Base-by-base conservation (phyloP, 1,284 basidiomycete genomes). In the Melampsora larici-populina region DNA sequence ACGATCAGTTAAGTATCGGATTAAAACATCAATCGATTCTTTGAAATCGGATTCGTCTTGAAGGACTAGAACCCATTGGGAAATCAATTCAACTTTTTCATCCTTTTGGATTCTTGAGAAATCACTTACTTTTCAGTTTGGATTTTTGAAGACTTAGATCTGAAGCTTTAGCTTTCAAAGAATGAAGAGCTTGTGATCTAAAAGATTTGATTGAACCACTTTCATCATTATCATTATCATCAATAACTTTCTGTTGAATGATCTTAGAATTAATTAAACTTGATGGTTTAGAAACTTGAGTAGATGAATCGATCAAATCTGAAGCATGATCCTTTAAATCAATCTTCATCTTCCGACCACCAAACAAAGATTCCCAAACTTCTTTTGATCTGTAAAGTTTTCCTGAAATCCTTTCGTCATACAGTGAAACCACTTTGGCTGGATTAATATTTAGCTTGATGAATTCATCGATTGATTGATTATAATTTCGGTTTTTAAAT, bases 391-490 rank as follows among this genome's bases (percentile, higher is more conserved):
- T 88, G 17, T 89, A 86, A 15, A 98, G 84, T 43, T 91, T 87
- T 4, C 96, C 96, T 0, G 94, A 88, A 1, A 99, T 89, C 21
- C 86, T 86, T 65, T 91, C 87, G 0, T 94, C 92, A 83, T 92
- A 99, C 4, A 98, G 86, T 0, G 94, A 91, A 17, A 99, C 88
- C 0, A 99, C 92, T 82, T 95, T 93, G 1, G 94, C 93, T 0
- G 96, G 96, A 81, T 97, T 96, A 79, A 93, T 87, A 80, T 98
- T 91, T 63, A 96, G 89, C 60, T 91, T 89, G 69, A 95, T 88
- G 83, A 99, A 96, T 0, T 89, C 88, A 82, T 96, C 91, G 76
- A 98, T 90, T 0, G 96, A 95, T 18, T 86, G 85, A 79, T 91
- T 89, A 81, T 88, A 94, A 73, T 89, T 87, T 18, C 87, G 87